Evolutionary conservation across 2,329 filamentous ascomycete species (phyloP).

Genomic region (Fusarium hainanense): DNA sequence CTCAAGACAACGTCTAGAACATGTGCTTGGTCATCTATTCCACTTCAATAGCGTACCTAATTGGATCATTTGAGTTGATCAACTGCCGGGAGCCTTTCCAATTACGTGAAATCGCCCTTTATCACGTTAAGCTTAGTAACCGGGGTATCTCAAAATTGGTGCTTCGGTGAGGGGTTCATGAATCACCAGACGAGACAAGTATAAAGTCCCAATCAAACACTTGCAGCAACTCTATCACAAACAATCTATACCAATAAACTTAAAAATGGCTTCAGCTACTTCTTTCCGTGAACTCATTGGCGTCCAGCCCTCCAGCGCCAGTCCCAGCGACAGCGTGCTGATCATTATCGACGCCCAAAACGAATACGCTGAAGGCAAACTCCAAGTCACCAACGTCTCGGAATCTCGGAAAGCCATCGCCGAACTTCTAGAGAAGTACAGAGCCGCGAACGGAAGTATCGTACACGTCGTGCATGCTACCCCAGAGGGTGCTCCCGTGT

Average conservation of each 20-base stretch:
- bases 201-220: too few species aligned
- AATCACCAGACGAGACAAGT: not conserved
- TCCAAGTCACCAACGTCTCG: constrained; percentile 65
- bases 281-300: constrained; percentile 54
- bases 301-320: constrained; percentile 64
- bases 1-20: not conserved
- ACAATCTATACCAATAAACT: not conserved
- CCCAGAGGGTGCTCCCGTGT: constrained; percentile 71
- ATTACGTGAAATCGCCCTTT: constrained; percentile 3
- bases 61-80: not conserved
- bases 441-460: constrained; percentile 60
- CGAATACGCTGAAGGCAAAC: constrained; percentile 70
- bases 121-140: constrained; percentile 12
- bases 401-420: constrained; percentile 67
- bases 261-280: constrained; percentile 12
- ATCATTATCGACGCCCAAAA: constrained; percentile 79
- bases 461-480: constrained; percentile 71
- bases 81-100: not conserved
- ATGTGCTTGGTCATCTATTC: not conserved
- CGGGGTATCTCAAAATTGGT: not conserved
- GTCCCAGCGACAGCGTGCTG: constrained; percentile 67
- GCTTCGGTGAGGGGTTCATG: constrained; percentile 1
- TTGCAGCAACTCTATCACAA: too few species aligned
- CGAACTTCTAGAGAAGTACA: constrained; percentile 68
- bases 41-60: not conserved